A percentile compares a stretch with the other conserved stretches of the same genome.
These are phyloP conservation scores for Beta lomatogona DNA, from an alignment of 179 eudicot genomes.

Conservation along the genomic window DNA sequence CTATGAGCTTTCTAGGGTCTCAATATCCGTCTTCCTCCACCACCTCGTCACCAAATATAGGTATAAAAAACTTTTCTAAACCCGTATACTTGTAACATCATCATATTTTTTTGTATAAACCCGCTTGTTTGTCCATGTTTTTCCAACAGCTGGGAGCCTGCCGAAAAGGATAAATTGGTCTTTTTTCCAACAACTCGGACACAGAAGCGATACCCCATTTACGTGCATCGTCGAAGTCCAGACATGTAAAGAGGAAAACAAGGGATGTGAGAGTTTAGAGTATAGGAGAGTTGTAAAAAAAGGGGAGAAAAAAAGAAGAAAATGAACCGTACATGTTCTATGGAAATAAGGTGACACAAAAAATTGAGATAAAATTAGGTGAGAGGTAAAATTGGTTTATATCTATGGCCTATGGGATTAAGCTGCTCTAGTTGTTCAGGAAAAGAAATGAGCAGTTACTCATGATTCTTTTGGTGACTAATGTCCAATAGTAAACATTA, in stretches of 20 bases:
- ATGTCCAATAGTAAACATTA: background rate
- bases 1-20: conserved; percentile 82
- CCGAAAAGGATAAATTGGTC: conserved; percentile 79
- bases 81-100: background rate
- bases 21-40: conserved; percentile 86
- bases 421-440: conserved; percentile 12
- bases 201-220: conserved; percentile 75
- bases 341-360: background rate
- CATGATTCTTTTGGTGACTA: conserved; percentile 19
- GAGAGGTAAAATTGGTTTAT: conserved; percentile 29
- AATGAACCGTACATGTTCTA: background rate
- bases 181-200: conserved; percentile 94
- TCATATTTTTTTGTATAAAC: background rate
- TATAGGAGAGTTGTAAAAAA: conserved; percentile 32
- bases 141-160: conserved; percentile 74
- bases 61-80: conserved; percentile 30
- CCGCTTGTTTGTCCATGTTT: background rate
- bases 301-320: background rate
- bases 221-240: conserved; percentile 43
- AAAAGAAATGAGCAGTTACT: conserved; percentile 24
- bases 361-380: conserved; percentile 8
- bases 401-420: conserved; percentile 11
- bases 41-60: conserved; percentile 80
- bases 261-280: conserved; percentile 9
- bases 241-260: conserved; percentile 23